Base-by-base conservation (phyloP, 345 rosid species). In the Acer negundo region DNA sequence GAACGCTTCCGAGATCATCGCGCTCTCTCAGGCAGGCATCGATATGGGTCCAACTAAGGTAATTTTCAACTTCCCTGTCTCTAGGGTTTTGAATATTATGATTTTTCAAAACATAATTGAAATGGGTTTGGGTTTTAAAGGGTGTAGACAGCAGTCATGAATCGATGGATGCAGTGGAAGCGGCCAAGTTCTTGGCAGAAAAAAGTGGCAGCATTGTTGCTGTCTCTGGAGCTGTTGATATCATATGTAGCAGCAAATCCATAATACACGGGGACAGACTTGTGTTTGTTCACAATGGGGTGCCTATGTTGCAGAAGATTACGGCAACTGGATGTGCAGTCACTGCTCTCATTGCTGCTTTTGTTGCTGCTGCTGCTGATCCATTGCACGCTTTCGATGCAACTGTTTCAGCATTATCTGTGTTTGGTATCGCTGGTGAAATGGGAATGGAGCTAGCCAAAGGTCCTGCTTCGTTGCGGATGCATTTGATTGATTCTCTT, bases 241-340 rank as follows among this genome's bases (percentile, higher is more conserved):
- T 95, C 17, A 70, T 35, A 35, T 35, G 38, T 35, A 35, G 38
- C 38, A 35, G 6, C 38, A 35, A 35, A 35, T 35, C 38, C 38
- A 35, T 95, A 44, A 93, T 94, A 8, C 90, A 95, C 67, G 99
- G 99, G 77, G 69, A 77, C 26, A 84, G 82, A 17, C 88, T 90
- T 63, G 68, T 87, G 49, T 92, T 91, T 72, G 94, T 86, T 53
- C 87, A 78, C 67, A 95, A 95, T 75, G 98, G 98, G 75, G 93
- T 92, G 11, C 81, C 90, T 24, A 90, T 91, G 96, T 77, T 95
- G 96, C 97, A 93, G 79, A 92, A 85, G 79, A 92, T 95, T 22
- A 95, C 99, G 0, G 98, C 94, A 5, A 92, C 97, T 0, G 98
- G 99, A 16, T 91, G 99, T 72, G 82, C 98, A 35, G 90, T 88